phyloP scores from a whole-genome alignment of 352 stramenopile genomes.

The Globisporangium solare region DNA sequence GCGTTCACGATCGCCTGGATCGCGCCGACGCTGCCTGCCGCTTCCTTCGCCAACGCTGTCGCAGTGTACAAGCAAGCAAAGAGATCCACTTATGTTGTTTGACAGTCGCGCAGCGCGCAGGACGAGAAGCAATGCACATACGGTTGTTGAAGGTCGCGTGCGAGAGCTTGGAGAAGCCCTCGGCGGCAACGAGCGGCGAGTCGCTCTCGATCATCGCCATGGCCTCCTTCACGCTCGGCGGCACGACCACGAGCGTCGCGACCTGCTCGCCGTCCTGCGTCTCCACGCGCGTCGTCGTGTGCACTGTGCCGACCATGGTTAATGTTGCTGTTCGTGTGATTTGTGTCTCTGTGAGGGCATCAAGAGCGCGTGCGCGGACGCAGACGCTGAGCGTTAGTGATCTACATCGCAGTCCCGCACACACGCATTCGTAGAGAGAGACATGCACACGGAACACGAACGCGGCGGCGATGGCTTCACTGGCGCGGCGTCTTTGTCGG shows the following conservation, averaged over 20 bases:
- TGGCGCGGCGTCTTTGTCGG: no score
- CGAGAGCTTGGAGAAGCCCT: slow-evolving; percentile 68
- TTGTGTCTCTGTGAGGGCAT: no score
- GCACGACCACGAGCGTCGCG: slow-evolving; percentile 23
- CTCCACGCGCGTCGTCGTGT: slow-evolving; percentile 48
- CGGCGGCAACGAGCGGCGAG: slow-evolving; percentile 41
- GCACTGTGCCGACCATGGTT: slow-evolving; percentile 28
- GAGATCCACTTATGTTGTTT: no score
- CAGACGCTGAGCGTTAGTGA: no score
- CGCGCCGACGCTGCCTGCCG: slow-evolving; percentile 45
- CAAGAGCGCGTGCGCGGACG: no score
- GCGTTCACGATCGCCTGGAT: slow-evolving; percentile 55
- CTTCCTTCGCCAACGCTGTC: slow-evolving; percentile 62
- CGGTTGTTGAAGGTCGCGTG: slow-evolving; percentile 79
- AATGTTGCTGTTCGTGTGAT: no score
- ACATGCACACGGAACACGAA: no score
- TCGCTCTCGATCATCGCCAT: slow-evolving; percentile 53
- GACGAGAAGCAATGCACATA: slow-evolving; percentile 20
- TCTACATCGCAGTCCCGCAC: no score
- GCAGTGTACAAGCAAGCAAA: background rate
- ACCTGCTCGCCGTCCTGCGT: slow-evolving; percentile 28
- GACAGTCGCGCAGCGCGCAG: no score
- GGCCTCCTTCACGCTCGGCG: slow-evolving; percentile 49
- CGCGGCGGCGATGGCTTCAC: no score
- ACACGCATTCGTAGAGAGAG: no score